Evolutionary conservation across 345 rosid genomes (phyloP).

Genomic region (Sisymbrium irio): DNA sequence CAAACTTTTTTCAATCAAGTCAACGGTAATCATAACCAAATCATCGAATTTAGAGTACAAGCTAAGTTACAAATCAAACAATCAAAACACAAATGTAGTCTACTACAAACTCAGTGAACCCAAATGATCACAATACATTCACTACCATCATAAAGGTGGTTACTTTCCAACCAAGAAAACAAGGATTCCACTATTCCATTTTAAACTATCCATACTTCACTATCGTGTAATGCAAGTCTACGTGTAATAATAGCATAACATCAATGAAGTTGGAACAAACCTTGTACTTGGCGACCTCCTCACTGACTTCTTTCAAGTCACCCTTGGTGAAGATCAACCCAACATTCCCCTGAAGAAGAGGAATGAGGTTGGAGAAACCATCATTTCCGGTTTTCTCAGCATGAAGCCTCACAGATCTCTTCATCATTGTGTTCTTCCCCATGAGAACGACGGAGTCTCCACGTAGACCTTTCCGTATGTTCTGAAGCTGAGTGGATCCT

Average conservation of each 20-base stretch:
- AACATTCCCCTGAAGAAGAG: constrained; percentile 89
- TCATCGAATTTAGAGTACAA: background rate
- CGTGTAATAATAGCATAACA: background rate
- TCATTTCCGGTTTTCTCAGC: constrained; percentile 70
- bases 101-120: background rate
- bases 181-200: background rate
- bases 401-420: constrained; percentile 74
- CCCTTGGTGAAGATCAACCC: constrained; percentile 79
- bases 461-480: constrained; percentile 72
- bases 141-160: background rate
- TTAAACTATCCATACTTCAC: background rate
- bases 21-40: background rate
- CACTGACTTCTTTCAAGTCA: constrained; percentile 72
- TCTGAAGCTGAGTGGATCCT: constrained; percentile 92
- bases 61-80: background rate
- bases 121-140: background rate
- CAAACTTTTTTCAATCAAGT: background rate
- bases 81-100: background rate
- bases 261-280: constrained; percentile 20
- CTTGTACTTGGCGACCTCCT: constrained; percentile 74
- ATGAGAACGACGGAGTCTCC: constrained; percentile 85
- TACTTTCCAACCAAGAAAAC: background rate
- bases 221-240: background rate
- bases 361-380: constrained; percentile 56
- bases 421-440: constrained; percentile 99